Base-by-base conservation (phyloP, 768 basidiomycete species). In the Xerocomellus dryophilus region DNA sequence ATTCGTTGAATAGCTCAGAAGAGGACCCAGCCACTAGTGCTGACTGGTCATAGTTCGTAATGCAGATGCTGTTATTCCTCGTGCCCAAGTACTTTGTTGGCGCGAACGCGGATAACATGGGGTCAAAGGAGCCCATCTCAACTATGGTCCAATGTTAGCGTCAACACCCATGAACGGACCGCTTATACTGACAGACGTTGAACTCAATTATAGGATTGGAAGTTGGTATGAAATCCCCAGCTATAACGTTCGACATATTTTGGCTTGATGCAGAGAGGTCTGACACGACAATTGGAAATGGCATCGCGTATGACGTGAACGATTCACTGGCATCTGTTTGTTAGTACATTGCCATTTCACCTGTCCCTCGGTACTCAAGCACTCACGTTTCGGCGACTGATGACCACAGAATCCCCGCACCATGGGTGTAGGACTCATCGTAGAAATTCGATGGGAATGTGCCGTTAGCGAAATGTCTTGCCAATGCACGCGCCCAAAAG, bases 31-130 rank as follows among this genome's bases (percentile, higher is more conserved):
- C 65, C 15, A 80, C 66, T 15, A 70, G 51, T 3, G 69, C 45
- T 0, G 58, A 60, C 40, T 75, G 73, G n/a, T 74, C 74, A 46
- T 68, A 74, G 40, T 71, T 70, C 2, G 68, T 65, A 5, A 73
- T 43, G 20, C 73, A 75, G 27, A 66, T 32, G 25, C 54, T 69
- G 12, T 53, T 57, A 39, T 73, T 74, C 7, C 50, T 64, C 21
- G 71, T 71, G 1, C 82, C 82, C 20, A 80, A 60, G 60, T 78
- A 76, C 55, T 77, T 71, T 32, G 76, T 66, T 0, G 74, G 71
- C 6, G 74, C 73, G 49, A 80, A 81, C 3, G 80, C 78, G 1
- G 78, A 74, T 7, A 76, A 62, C 39, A 70, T 71, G 47, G 75
- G 67, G 50, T 78, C 77, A 54, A 66, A 79, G 0, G 73, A 74